Percentiles rank a stretch among this genome's conserved stretches.
These are phyloP conservation scores for Pseudogymnoascus sp. DNA, from an alignment of 2,329 filamentous ascomycete genomes.

Conservation along the genomic window DNA sequence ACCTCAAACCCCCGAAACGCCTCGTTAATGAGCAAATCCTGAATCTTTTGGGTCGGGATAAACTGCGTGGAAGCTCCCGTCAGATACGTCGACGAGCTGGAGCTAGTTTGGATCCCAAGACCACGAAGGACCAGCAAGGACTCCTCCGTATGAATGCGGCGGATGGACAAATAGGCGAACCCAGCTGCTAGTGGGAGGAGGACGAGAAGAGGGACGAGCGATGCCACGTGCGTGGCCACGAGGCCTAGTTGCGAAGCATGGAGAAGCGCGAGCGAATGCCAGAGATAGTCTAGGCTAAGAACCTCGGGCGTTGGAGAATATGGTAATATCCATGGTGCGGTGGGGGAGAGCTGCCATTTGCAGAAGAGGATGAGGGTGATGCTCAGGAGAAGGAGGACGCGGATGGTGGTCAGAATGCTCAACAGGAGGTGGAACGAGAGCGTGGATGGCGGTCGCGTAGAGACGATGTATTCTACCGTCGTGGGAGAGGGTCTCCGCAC, in stretches of 20 bases:
- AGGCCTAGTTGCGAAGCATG: conserved; percentile 26
- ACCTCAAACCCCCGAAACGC: conserved; percentile 91
- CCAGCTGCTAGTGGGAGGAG: conserved; percentile 32
- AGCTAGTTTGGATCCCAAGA: conserved; percentile 81
- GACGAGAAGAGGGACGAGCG: conserved; percentile 32
- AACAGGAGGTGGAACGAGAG: conserved; percentile 40
- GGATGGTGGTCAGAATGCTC: conserved; percentile 35
- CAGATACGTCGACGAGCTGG: conserved; percentile 60
- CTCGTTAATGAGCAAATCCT: conserved; percentile 90
- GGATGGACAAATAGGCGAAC: conserved; percentile 38
- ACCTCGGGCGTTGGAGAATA: conserved; percentile 9
- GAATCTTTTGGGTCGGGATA: conserved; percentile 86
- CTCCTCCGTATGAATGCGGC: conserved; percentile 56
- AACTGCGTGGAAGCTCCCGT: conserved; percentile 56
- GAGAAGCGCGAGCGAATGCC: conserved; percentile 23
- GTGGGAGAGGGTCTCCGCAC: conserved; percentile 69
- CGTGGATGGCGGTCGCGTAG: conserved; percentile 57
- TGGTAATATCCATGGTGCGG: background rate
- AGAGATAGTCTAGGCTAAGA: conserved; percentile 19
- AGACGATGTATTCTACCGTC: conserved; percentile 87
- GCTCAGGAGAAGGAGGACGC: conserved; percentile 32
- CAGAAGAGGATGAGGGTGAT: conserved; percentile 43
- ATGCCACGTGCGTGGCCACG: conserved; percentile 28
- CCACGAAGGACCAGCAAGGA: conserved; percentile 81
- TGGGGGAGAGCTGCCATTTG: conserved; percentile 31